Evolutionary conservation across 495 filamentous ascomycete genomes (phyloP), one percentile per base, ranked within the genome.

Genomic region (Astrothelium macrocarpum): DNA sequence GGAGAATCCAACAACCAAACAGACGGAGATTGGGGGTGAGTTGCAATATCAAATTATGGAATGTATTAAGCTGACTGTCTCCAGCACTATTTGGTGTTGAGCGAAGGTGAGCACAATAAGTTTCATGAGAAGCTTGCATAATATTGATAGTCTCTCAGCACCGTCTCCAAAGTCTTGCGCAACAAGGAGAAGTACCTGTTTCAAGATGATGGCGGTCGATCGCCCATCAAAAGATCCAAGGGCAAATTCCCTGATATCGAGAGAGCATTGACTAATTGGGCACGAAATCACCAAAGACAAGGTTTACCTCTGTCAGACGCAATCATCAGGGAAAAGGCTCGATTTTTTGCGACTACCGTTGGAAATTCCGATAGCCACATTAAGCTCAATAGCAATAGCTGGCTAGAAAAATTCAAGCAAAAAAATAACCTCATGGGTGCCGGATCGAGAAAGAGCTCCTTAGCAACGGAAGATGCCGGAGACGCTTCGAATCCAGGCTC

Each of bases 101-200:
- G 79, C 81, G 94, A 87, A 98, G 94, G 94, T 98, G 88, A 73
- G 76, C 34, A 23, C 12, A 4, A 16, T 25, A 11, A 26, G 60
- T 2, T 29, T 59, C 7, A 5, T 42, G 34, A 26, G 28, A 18
- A 5, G 10, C 7, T 14, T 10, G 2, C 5, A 9, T 73, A 73
- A 68, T 74, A 67, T 49, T 70, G 29, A 63, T 43, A n/a, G 59
- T 62, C 67, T 53, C 66, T 25, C 72, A 98, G 94, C 76, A 99
- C 94, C 39, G 94, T 99, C 5, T 99, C 94, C 64, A 99, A 99
- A 73, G 94, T 99, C 60, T 77, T 97, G 65, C 88, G 94, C 61
- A 88, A 96, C 71, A 96, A 96, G 75, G 94, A 97, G 65, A 95
- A 97, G 74, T 99, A 97, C 77, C 85, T 99, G 10, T 88, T 86